A percentile compares a stretch with the other conserved stretches of the same genome.
Evolutionary conservation across 345 rosid genomes (phyloP).

Genomic region (Boechera retrofracta): DNA sequence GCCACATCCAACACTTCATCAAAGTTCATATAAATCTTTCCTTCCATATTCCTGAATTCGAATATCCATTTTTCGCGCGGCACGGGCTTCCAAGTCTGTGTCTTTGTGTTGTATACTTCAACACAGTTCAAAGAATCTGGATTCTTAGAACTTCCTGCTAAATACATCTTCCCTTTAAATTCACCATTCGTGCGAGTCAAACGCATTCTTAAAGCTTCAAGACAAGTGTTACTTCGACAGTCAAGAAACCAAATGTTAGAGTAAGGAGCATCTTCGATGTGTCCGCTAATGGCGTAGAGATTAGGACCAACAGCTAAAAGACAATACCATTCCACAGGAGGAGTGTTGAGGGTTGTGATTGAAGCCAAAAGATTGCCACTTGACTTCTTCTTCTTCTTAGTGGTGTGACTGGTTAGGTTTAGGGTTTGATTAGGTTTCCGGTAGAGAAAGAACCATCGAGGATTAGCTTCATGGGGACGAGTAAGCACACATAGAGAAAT

Average conservation of each 20-base stretch:
- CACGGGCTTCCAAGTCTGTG: neutral
- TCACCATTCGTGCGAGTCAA: neutral
- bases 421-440: conserved; percentile 2
- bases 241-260: neutral
- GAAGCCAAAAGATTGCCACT: neutral
- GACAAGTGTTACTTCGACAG: neutral
- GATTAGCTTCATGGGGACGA: neutral
- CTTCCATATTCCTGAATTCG: neutral
- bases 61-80: neutral
- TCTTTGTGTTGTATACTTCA: neutral
- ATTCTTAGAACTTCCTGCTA: neutral
- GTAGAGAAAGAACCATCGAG: neutral
- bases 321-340: neutral
- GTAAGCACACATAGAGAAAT: neutral
- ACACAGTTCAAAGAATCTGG: neutral
- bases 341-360: neutral
- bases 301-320: neutral
- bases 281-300: neutral
- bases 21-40: neutral
- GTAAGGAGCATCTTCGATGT: neutral
- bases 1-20: neutral
- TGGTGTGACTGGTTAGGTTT: neutral
- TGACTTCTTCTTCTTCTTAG: neutral
- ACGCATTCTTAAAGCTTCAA: neutral
- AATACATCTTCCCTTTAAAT: neutral